Evolutionary conservation across 2,329 filamentous ascomycete genomes (phyloP).

Genomic region (Colletotrichum sp.): DNA sequence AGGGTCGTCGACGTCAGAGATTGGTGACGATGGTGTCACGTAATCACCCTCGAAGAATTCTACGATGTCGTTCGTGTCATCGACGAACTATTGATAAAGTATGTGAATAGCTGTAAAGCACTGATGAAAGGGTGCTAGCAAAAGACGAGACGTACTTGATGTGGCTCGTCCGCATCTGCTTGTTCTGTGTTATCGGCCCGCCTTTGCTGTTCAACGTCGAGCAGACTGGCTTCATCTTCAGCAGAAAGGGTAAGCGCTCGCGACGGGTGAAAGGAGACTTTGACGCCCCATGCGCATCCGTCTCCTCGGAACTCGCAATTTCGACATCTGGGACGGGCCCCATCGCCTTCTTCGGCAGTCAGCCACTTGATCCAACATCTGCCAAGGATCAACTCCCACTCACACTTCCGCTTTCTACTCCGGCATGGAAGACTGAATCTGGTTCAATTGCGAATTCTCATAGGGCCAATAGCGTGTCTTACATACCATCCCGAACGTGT

Average conservation of each 20-base stretch:
- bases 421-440: neutral
- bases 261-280: conserved; percentile 4
- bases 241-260: neutral
- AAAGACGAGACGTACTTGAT: neutral
- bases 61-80: neutral
- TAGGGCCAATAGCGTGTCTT: neutral
- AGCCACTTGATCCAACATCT: neutral
- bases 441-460: neutral
- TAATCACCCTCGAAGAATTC: neutral
- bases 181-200: neutral
- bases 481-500: neutral
- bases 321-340: neutral
- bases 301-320: neutral
- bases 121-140: neutral
- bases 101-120: neutral
- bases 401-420: neutral
- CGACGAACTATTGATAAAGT: neutral
- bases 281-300: neutral
- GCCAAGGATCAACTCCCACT: neutral
- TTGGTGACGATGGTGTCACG: neutral
- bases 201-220: neutral
- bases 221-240: neutral
- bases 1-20: neutral
- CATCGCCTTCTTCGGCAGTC: neutral
- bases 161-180: neutral